Evolutionary conservation across 495 filamentous ascomycete species (phyloP).

Genomic region (Neurospora sp.): DNA sequence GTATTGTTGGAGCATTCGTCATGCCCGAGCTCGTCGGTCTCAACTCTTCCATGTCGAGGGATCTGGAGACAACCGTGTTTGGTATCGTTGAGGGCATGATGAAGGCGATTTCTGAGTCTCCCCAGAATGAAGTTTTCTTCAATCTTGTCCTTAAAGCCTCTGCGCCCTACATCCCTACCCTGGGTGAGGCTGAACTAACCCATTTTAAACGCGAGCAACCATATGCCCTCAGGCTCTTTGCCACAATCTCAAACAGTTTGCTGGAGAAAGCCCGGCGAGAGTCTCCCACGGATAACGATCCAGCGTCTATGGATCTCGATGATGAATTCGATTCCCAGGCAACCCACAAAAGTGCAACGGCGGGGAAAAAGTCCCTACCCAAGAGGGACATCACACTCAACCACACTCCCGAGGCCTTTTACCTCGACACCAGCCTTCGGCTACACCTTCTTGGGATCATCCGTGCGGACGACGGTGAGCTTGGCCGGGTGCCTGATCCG

Average conservation of each 20-base stretch:
- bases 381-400: slow-evolving; percentile 38
- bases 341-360: slow-evolving; percentile 32
- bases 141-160: slow-evolving; percentile 24
- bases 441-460: slow-evolving; percentile 33
- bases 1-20: slow-evolving; percentile 31
- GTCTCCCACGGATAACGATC: slow-evolving; percentile 14
- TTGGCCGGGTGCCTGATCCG: slow-evolving; percentile 25
- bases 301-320: slow-evolving; percentile 72
- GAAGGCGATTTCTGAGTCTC: slow-evolving; percentile 21
- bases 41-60: slow-evolving; percentile 29
- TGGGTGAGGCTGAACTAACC: slow-evolving; percentile 19
- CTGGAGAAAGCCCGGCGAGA: slow-evolving; percentile 27
- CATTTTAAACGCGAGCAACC: slow-evolving; percentile 20
- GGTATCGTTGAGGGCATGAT: slow-evolving; percentile 24
- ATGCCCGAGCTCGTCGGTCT: slow-evolving; percentile 32
- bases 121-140: slow-evolving; percentile 25
- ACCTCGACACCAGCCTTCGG: slow-evolving; percentile 29
- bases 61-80: slow-evolving; percentile 28
- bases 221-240: slow-evolving; percentile 28
- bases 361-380: slow-evolving; percentile 26
- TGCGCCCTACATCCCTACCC: slow-evolving; percentile 29
- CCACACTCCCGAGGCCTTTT: slow-evolving; percentile 40
- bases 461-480: slow-evolving; percentile 20
- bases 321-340: slow-evolving; percentile 51
- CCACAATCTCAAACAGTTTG: slow-evolving; percentile 35